These are phyloP conservation scores for Plenodomus tracheiphilus DNA, from an alignment of 2,329 filamentous ascomycete species.

Conservation along the genomic window DNA sequence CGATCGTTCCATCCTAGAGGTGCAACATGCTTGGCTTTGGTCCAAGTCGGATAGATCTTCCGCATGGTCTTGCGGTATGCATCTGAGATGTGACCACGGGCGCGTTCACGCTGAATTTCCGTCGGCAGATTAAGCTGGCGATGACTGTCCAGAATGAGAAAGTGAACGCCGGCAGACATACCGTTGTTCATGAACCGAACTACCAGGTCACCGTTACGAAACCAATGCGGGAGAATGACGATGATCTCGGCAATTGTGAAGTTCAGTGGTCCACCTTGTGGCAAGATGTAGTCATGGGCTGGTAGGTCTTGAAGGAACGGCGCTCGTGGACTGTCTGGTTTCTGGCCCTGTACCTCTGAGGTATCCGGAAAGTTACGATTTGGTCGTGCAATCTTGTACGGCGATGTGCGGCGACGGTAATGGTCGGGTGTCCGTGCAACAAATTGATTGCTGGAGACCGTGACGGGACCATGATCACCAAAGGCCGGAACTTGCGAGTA, in stretches of 20 bases:
- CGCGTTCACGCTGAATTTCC: slow-evolving; percentile 5
- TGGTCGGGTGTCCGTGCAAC: background rate
- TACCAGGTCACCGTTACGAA: slow-evolving; percentile 11
- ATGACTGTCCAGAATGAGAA: slow-evolving; percentile 19
- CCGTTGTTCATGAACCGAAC: slow-evolving; percentile 19
- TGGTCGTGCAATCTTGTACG: background rate
- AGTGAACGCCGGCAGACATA: slow-evolving; percentile 14
- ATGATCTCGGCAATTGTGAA: slow-evolving; percentile 23
- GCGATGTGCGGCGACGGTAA: background rate
- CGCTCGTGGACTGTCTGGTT: background rate
- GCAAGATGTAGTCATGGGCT: slow-evolving; percentile 11
- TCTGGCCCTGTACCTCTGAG: background rate
- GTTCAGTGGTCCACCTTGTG: slow-evolving; percentile 6
- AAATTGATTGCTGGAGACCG: background rate
- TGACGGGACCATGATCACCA: no score
- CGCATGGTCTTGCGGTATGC: slow-evolving; percentile 23
- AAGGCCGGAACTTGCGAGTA: no score
- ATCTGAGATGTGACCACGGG: slow-evolving; percentile 14
- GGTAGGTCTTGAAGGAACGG: slow-evolving; percentile 8
- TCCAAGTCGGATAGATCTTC: slow-evolving; percentile 6
- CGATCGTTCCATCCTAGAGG: slow-evolving; percentile 11
- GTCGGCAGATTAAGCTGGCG: slow-evolving; percentile 6
- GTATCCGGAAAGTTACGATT: background rate
- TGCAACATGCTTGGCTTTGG: slow-evolving; percentile 5
- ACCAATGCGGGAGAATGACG: slow-evolving; percentile 20